Evolutionary conservation across 2,329 filamentous ascomycete species (phyloP).

Genomic region (Penicillium thymicola): DNA sequence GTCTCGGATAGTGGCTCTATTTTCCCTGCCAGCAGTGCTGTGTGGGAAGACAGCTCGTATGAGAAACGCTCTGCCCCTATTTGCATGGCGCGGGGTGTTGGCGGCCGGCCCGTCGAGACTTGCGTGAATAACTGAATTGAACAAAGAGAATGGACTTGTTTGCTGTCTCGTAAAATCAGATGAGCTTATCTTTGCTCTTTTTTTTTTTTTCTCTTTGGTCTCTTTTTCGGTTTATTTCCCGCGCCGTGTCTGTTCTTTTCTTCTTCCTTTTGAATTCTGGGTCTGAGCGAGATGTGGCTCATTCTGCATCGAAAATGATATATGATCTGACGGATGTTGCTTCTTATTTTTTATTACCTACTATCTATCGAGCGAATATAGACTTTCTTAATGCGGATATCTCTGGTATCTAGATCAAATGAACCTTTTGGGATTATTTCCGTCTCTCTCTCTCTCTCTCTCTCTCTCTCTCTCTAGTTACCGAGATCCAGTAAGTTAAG

Average conservation of each 20-base stretch:
- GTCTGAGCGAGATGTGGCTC: neutral
- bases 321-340: conserved; percentile 8
- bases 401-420: conserved; percentile 3
- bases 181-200: neutral
- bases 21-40: conserved; percentile 29
- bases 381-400: conserved; percentile 5
- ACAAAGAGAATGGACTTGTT: neutral
- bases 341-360: neutral
- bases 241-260: neutral
- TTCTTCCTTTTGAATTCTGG: neutral
- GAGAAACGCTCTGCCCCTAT: conserved; percentile 17
- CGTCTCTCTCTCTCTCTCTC: conserved; percentile 27
- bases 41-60: conserved; percentile 23
- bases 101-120: conserved; percentile 1
- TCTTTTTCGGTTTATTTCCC: neutral
- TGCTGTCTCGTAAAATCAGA: neutral
- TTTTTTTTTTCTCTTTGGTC: neutral
- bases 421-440: neutral
- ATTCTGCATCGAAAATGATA: conserved; percentile 7
- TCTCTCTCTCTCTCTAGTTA: conserved; percentile 20
- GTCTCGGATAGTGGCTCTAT: conserved; percentile 26
- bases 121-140: conserved; percentile 4
- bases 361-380: neutral
- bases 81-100: conserved; percentile 4
- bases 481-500: neutral